phyloP scores from a whole-genome alignment of 164 flowering plant genomes.

The Magnolia changhungtana region DNA sequence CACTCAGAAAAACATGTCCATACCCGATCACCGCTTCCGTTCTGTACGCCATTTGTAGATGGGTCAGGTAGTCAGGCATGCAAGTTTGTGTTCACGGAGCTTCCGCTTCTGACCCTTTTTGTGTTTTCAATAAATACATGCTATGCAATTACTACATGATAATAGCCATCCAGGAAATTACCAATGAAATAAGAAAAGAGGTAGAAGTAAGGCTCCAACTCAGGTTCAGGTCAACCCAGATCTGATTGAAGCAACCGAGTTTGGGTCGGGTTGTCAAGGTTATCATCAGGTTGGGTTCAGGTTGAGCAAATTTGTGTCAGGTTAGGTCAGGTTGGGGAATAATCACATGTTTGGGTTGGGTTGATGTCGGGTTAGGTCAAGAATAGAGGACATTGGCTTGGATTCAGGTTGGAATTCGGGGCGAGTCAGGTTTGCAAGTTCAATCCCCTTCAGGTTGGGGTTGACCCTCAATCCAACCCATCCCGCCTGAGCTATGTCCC shows the following conservation, averaged over 20 bases:
- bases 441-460: neutral
- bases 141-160: neutral
- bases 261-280: too few relatives aligned
- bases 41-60: slow-evolving; percentile 83
- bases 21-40: slow-evolving; percentile 22
- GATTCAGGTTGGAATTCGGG: neutral
- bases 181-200: neutral
- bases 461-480: neutral
- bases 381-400: too few relatives aligned
- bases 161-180: neutral
- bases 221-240: too few relatives aligned
- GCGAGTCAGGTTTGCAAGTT: too few relatives aligned
- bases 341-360: too few relatives aligned
- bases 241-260: too few relatives aligned
- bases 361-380: too few relatives aligned
- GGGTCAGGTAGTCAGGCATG: slow-evolving; percentile 51
- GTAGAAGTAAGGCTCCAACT: neutral
- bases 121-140: slow-evolving; percentile 29
- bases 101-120: slow-evolving; percentile 78
- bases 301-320: too few relatives aligned
- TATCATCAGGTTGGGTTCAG: too few relatives aligned
- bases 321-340: too few relatives aligned
- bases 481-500: neutral
- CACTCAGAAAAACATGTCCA: too few relatives aligned
- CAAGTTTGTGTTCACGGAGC: slow-evolving; percentile 80